Base-by-base conservation (phyloP, 2,329 filamentous ascomycete genomes). In the Tolypocladium ovalisporum region DNA sequence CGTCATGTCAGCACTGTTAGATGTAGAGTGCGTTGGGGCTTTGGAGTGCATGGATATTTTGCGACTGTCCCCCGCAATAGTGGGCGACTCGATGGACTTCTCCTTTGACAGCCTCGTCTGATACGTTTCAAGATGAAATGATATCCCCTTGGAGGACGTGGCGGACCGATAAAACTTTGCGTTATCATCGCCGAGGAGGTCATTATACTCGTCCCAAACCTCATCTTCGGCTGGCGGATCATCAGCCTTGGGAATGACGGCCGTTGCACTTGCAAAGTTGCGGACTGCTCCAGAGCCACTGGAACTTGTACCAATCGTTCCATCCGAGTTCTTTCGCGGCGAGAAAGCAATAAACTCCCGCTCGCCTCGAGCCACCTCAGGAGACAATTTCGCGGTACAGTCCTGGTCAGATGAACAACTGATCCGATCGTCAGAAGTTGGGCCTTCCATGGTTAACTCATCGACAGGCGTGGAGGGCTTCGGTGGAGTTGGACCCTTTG, bases 121-220 rank as follows among this genome's bases (percentile, higher is more conserved):
- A 54, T 79, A 79, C 2, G 68, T 73, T 62, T 84, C 79, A 15
- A 83, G 75, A 61, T 81, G 76, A 65, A 85, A 81, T 27, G 84
- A 78, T 57, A 77, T 68, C 0, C 80, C 80, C 32, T 77, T 75
- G 0, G 84, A 85, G 0, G 82, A 84, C 1, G 78, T 79, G 6
- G 79, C 74, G 1, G 82, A 84, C 1, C 73, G 72, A 2, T 78
- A 77, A 1, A 72, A 72, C 61, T 75, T 74, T 36, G 66, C 58
- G 1, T 68, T 68, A 12, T 78, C 79, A 13, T 89, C 86, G 55
- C 89, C 88, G 56, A 97, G 81, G 15, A 97, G 75, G 64, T 97
- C 93, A 62, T 97, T 86, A 67, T 95, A 97, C 71, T 96, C 93
- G 55, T 92, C 86, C 93, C 93, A 97, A 1, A 96, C 81, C 67